A percentile compares a stretch with the other conserved stretches of the same genome.
Evolutionary conservation across 2,329 filamentous ascomycete species (phyloP).

Genomic region (Penicillium capsulatum): DNA sequence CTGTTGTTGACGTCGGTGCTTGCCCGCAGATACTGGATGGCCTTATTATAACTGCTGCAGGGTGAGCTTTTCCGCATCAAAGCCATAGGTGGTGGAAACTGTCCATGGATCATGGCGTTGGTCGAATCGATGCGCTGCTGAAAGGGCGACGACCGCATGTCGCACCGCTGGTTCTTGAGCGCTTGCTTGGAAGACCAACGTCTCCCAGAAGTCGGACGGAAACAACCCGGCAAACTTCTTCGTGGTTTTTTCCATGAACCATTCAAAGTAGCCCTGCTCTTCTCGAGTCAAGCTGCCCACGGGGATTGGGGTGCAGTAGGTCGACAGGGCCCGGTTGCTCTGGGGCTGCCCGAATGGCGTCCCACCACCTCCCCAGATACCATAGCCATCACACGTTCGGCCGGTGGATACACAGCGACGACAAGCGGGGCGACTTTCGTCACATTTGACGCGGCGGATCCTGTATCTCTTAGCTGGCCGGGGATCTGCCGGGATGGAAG

Average conservation of each 20-base stretch:
- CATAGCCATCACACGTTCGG: slow-evolving; percentile 42
- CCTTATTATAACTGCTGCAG: slow-evolving; percentile 40
- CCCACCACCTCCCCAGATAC: slow-evolving; percentile 40
- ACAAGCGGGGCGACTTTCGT: slow-evolving; percentile 39
- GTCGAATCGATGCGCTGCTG: slow-evolving; percentile 33
- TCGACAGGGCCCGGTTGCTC: slow-evolving; percentile 14
- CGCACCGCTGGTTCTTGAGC: slow-evolving; percentile 38
- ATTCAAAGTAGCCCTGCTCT: slow-evolving; percentile 27
- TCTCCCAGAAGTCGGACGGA: slow-evolving; percentile 38
- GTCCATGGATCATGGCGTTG: slow-evolving; percentile 3
- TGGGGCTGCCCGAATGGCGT: slow-evolving; percentile 21
- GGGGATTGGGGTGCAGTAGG: slow-evolving; percentile 12
- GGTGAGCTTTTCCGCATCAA: slow-evolving; percentile 29
- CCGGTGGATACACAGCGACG: slow-evolving; percentile 34
- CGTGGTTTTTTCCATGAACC: slow-evolving; percentile 24
- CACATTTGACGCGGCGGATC: slow-evolving; percentile 35
- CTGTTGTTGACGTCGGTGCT: slow-evolving; percentile 25
- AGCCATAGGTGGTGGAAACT: slow-evolving; percentile 12
- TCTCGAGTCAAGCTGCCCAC: slow-evolving; percentile 15
- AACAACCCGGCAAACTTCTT: slow-evolving; percentile 37
- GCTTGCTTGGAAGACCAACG: slow-evolving; percentile 39
- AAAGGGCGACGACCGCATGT: slow-evolving; percentile 43
- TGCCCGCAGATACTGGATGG: slow-evolving; percentile 35
- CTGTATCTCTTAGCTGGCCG: no score
- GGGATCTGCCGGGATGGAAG: no score